Conservation (phyloP, 495 filamentous ascomycete genomes). For the Monascus purpureus region DNA sequence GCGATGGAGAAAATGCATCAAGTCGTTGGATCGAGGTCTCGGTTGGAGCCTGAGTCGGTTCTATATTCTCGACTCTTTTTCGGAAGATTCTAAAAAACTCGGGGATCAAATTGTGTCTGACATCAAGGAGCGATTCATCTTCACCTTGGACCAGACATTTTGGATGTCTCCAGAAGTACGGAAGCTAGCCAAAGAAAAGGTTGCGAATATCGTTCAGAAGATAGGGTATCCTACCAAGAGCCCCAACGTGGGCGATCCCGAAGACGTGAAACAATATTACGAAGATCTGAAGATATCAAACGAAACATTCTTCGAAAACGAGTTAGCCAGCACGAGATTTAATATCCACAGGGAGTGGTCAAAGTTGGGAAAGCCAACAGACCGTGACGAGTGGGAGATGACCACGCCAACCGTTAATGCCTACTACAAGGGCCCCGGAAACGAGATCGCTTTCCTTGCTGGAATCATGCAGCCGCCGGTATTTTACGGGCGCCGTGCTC, state of each 20-base stretch:
- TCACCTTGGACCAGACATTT: constrained; percentile 39
- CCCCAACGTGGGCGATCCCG: constrained; percentile 46
- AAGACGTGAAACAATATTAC: constrained; percentile 46
- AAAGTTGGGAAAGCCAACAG: constrained; percentile 43
- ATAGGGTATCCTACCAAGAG: constrained; percentile 59
- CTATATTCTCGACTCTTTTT: constrained; percentile 51
- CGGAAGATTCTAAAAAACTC: constrained; percentile 46
- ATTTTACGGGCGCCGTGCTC: constrained; percentile 47
- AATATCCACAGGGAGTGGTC: constrained; percentile 38
- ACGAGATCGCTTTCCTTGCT: constrained; percentile 59
- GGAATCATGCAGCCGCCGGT: constrained; percentile 60
- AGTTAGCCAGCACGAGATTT: constrained; percentile 34
- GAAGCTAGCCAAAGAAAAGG: constrained; percentile 49
- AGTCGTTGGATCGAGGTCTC: constrained; percentile 39
- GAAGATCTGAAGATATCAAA: constrained; percentile 35
- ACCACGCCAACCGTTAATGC: constrained; percentile 48
- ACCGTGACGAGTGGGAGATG: constrained; percentile 51
- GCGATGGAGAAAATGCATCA: constrained; percentile 56
- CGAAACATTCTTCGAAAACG: constrained; percentile 46
- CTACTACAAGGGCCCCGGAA: constrained; percentile 49
- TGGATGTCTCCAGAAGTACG: constrained; percentile 61
- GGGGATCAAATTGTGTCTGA: constrained; percentile 58
- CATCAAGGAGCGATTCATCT: constrained; percentile 50
- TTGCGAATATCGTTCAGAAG: constrained; percentile 57
- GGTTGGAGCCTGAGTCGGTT: constrained; percentile 50